Conservation (phyloP, 1,139 yeast genomes). For the Geotrichum australiense region DNA sequence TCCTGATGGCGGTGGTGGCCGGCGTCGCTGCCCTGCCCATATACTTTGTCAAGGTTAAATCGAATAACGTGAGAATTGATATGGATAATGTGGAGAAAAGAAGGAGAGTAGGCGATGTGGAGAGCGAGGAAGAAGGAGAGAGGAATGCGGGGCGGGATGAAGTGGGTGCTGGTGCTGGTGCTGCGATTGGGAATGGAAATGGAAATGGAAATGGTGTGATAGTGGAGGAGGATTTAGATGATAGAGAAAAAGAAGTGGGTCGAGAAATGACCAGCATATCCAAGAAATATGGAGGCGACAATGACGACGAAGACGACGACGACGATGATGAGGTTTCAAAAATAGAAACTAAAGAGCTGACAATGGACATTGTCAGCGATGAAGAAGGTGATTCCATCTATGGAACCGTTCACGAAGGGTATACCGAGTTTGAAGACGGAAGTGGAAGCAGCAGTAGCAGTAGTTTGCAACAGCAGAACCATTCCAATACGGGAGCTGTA, state of each 20-base stretch:
- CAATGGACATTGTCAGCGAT: background rate
- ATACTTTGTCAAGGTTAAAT: slow-evolving; percentile 17
- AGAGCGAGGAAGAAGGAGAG: too few relatives aligned
- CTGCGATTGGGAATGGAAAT: background rate
- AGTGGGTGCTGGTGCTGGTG: too few relatives aligned
- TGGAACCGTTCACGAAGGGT: slow-evolving; percentile 1
- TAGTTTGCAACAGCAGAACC: too few relatives aligned
- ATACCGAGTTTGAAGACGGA: background rate
- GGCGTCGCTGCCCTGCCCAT: slow-evolving; percentile 26
- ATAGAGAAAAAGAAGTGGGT: background rate
- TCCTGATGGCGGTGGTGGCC: slow-evolving; percentile 33
- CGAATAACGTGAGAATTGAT: slow-evolving; percentile 22
- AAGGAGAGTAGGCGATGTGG: too few relatives aligned
- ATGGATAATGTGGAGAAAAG: slow-evolving; percentile 23
- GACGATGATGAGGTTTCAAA: background rate
- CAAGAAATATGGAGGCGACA: background rate
- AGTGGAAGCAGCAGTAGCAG: background rate
- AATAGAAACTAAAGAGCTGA: background rate
- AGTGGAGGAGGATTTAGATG: background rate
- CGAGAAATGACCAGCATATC: background rate
- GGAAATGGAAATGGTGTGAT: background rate
- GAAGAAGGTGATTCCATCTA: slow-evolving; percentile 1
- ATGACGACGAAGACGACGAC: background rate
- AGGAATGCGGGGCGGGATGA: too few relatives aligned
- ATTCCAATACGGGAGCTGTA: too few relatives aligned